Conservation (phyloP, 2,329 filamentous ascomycete genomes). For the Hypoxylon rubiginosum region DNA sequence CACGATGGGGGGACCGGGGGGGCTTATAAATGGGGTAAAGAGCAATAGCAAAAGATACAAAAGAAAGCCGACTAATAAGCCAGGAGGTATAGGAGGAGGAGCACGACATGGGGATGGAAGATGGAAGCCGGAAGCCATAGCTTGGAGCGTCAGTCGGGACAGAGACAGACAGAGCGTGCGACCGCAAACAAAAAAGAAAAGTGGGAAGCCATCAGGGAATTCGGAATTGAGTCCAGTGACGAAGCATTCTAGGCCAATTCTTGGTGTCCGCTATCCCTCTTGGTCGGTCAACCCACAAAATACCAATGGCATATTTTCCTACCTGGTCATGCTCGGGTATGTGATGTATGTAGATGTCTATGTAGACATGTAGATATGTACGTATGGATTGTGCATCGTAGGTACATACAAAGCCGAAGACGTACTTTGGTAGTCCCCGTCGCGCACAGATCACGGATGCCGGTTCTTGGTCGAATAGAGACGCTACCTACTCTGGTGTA, state of each 20-base stretch:
- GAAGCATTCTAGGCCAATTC: background rate
- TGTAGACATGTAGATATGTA: too few relatives aligned
- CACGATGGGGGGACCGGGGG: conserved; percentile 1
- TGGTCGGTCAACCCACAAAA: conserved; percentile 32
- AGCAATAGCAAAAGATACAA: background rate
- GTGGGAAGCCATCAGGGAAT: conserved; percentile 35
- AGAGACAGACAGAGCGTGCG: conserved; percentile 8
- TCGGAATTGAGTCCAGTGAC: conserved; percentile 29
- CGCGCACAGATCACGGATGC: background rate
- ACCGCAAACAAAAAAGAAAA: conserved; percentile 38
- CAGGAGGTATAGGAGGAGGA: conserved; percentile 3
- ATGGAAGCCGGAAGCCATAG: background rate
- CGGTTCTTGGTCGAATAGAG: background rate
- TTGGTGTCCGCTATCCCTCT: conserved; percentile 3
- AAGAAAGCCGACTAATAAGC: background rate
- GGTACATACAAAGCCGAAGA: background rate
- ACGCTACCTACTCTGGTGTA: background rate
- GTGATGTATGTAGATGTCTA: too few relatives aligned
- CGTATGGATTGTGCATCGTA: background rate
- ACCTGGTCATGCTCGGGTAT: background rate
- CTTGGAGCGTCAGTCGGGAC: conserved; percentile 1
- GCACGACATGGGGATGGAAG: background rate
- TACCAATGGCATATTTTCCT: conserved; percentile 1
- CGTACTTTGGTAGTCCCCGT: background rate
- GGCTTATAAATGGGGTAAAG: conserved; percentile 29